Conservation (phyloP, 2,329 filamentous ascomycete species). For the Alternaria viburni region DNA sequence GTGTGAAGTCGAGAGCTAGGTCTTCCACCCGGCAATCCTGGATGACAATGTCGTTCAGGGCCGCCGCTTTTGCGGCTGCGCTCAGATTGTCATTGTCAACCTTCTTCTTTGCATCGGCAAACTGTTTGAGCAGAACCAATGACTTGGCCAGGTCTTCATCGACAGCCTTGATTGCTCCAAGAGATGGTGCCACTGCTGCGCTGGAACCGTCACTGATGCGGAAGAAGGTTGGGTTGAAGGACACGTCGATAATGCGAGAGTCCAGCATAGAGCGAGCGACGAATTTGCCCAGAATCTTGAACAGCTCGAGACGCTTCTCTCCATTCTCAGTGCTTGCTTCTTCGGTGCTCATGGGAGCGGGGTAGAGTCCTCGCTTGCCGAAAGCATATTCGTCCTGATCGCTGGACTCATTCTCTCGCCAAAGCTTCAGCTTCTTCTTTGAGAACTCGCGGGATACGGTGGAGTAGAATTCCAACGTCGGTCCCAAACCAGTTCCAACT, state of each 20-base stretch:
- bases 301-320: conserved; percentile 86
- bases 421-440: conserved; percentile 95
- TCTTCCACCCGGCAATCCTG: conserved; percentile 84
- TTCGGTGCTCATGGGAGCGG: conserved; percentile 83
- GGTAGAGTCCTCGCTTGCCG: conserved; percentile 84
- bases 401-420: conserved; percentile 85
- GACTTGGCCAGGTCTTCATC: conserved; percentile 87
- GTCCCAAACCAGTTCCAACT: conserved; percentile 92
- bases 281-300: conserved; percentile 95
- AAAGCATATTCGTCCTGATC: conserved; percentile 82
- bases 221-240: conserved; percentile 98
- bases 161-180: conserved; percentile 88
- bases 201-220: conserved; percentile 76
- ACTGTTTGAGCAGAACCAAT: conserved; percentile 84
- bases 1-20: conserved; percentile 88
- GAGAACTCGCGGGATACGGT: conserved; percentile 97
- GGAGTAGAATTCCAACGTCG: conserved; percentile 97
- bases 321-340: conserved; percentile 77
- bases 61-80: conserved; percentile 71
- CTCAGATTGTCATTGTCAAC: conserved; percentile 74
- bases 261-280: conserved; percentile 98
- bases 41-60: conserved; percentile 72
- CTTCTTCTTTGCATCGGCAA: conserved; percentile 79
- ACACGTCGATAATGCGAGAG: conserved; percentile 95
- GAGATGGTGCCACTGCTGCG: conserved; percentile 74